Conservation (phyloP, 2,329 filamentous ascomycete genomes). For the Fusarium hainanense region DNA sequence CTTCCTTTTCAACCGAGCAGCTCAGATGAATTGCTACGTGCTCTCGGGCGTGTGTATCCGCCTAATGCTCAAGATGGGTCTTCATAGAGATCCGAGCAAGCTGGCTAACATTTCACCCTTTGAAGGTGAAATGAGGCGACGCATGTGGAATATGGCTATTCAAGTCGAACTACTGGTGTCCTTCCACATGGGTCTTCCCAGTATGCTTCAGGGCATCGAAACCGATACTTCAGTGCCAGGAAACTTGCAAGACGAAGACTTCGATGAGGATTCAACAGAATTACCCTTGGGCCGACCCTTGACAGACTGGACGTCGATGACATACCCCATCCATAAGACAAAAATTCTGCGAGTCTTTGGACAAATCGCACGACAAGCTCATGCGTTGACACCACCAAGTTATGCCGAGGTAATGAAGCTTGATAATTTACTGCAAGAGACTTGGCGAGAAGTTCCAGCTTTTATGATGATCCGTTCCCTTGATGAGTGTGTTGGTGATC, state of each 20-base stretch:
- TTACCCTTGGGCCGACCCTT: conserved; percentile 67
- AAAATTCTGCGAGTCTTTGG: conserved; percentile 61
- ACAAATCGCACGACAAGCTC: conserved; percentile 61
- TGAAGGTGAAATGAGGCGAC: conserved; percentile 65
- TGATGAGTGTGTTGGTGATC: conserved; percentile 61
- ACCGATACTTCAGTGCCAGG: conserved; percentile 70
- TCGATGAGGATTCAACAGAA: conserved; percentile 64
- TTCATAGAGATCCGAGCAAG: conserved; percentile 66
- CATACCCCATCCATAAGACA: conserved; percentile 65
- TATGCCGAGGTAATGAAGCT: conserved; percentile 63
- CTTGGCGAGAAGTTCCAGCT: conserved; percentile 58
- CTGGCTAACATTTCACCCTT: conserved; percentile 63
- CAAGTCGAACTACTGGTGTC: conserved; percentile 73
- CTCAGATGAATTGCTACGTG: conserved; percentile 66
- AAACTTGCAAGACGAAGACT: conserved; percentile 74
- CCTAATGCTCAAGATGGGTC: conserved; percentile 68
- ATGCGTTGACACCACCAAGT: conserved; percentile 59
- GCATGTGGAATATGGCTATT: conserved; percentile 64
- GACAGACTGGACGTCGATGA: conserved; percentile 69
- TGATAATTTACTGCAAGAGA: conserved; percentile 58
- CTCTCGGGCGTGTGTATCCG: conserved; percentile 62
- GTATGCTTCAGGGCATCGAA: conserved; percentile 72
- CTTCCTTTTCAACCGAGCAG: conserved; percentile 62
- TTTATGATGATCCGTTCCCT: conserved; percentile 62
- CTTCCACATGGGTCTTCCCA: conserved; percentile 75